These are phyloP conservation scores for Mycogone perniciosa DNA, from an alignment of 2,329 filamentous ascomycete genomes.

Conservation along the genomic window DNA sequence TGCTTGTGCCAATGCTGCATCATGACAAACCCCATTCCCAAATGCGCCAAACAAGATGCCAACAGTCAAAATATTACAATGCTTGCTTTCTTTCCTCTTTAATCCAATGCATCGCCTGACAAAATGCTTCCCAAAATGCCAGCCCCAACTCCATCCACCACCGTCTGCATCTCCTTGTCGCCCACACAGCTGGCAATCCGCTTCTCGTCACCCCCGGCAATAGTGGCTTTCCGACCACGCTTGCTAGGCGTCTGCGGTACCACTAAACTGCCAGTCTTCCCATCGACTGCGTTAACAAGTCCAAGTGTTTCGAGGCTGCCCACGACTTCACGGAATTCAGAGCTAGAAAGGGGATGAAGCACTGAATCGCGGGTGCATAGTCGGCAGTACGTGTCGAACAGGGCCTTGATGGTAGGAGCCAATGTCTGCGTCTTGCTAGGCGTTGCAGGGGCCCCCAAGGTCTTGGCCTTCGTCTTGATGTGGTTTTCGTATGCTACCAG, in stretches of 20 bases:
- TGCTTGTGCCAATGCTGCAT: background rate
- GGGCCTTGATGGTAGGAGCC: slow-evolving; percentile 73
- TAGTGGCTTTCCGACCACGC: slow-evolving; percentile 52
- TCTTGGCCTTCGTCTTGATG: slow-evolving; percentile 46
- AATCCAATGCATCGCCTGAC: slow-evolving; percentile 54
- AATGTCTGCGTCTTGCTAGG: slow-evolving; percentile 55
- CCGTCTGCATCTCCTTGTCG: slow-evolving; percentile 70
- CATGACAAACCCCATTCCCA: background rate
- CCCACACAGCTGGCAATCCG: slow-evolving; percentile 71
- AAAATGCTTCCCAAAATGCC: slow-evolving; percentile 58
- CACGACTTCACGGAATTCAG: slow-evolving; percentile 91
- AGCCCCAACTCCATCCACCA: slow-evolving; percentile 56
- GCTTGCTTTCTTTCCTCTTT: slow-evolving; percentile 7
- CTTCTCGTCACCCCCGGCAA: slow-evolving; percentile 61
- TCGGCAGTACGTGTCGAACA: slow-evolving; percentile 77
- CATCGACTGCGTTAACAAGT: slow-evolving; percentile 65
- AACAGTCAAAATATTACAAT: slow-evolving; percentile 6
- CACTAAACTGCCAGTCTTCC: slow-evolving; percentile 61
- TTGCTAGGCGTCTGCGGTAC: slow-evolving; percentile 64
- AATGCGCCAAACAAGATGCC: slow-evolving; percentile 10
- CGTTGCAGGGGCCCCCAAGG: slow-evolving; percentile 37
- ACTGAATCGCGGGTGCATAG: slow-evolving; percentile 85
- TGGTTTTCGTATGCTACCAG: slow-evolving; percentile 80
- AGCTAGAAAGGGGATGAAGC: slow-evolving; percentile 79
- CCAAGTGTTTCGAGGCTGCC: slow-evolving; percentile 84